A percentile compares a stretch with the other conserved stretches of the same genome.
Evolutionary conservation across 371 early-diverging fungal genomes (phyloP).

Genomic region (Mucor lusitanicus): DNA sequence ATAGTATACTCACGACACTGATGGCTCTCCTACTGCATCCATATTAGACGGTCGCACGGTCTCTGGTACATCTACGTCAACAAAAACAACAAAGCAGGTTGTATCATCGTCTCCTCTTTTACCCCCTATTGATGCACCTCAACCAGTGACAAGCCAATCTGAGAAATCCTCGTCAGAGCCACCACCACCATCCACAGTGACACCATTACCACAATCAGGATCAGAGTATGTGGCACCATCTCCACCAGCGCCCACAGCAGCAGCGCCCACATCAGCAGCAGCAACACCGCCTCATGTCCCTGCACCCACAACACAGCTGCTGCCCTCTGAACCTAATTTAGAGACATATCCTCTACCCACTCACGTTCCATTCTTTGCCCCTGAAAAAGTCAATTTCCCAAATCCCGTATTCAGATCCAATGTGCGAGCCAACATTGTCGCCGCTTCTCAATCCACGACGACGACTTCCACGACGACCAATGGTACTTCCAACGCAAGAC

Average conservation of each 20-base stretch:
- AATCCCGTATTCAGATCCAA: slow-evolving; percentile 19
- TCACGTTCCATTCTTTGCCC: slow-evolving; percentile 22
- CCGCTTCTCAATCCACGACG: not conserved
- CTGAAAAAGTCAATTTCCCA: slow-evolving; percentile 19
- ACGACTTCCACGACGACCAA: not conserved
- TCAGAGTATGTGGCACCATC: slow-evolving; percentile 2
- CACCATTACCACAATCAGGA: slow-evolving; percentile 10
- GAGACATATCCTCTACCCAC: slow-evolving; percentile 25
- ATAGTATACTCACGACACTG: not conserved
- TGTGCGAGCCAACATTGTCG: not conserved
- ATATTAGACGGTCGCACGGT: slow-evolving; percentile 3
- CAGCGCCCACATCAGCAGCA: slow-evolving; percentile 9
- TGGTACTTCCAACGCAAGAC: slow-evolving; percentile 5
- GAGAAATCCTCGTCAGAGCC: not conserved
- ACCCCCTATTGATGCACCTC: slow-evolving; percentile 6
- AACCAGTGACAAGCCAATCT: not conserved
- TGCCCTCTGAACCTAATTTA: slow-evolving; percentile 13
- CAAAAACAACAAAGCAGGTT: slow-evolving; percentile 19
- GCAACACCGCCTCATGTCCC: slow-evolving; percentile 9
- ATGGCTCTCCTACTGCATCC: not conserved
- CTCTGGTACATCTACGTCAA: slow-evolving; percentile 8
- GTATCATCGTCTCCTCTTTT: slow-evolving; percentile 19
- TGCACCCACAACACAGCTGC: slow-evolving; percentile 7
- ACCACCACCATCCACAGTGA: not conserved
- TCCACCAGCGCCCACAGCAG: slow-evolving; percentile 12